A percentile compares a stretch with the other conserved stretches of the same genome.
These are phyloP conservation scores for Pueraria montana DNA, from an alignment of 306 rosid genomes.

Conservation along the genomic window DNA sequence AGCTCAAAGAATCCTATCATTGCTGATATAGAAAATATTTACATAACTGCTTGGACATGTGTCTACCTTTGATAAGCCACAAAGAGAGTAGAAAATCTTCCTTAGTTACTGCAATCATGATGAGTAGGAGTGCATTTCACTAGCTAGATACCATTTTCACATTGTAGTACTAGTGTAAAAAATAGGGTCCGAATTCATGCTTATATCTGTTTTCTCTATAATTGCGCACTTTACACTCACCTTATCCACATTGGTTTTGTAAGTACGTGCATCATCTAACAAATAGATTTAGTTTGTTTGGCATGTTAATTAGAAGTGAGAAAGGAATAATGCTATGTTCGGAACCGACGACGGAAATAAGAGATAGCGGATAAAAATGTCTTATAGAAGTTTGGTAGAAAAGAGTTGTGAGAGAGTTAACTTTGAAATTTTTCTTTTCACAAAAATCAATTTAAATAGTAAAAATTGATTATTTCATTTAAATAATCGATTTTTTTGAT, in stretches of 20 bases:
- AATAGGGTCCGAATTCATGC: background rate
- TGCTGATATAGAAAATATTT: background rate
- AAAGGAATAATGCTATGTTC: too few species aligned
- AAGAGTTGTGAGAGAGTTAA: too few species aligned
- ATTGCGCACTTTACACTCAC: background rate
- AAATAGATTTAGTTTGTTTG: background rate
- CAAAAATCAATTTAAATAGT: too few species aligned
- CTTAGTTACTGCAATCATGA: background rate
- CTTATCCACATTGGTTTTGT: background rate
- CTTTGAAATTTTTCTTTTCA: too few species aligned
- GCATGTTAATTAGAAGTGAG: background rate
- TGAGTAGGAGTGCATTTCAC: background rate
- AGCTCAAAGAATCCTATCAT: background rate
- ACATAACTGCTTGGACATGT: background rate
- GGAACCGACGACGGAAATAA: too few species aligned
- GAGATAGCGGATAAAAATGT: too few species aligned
- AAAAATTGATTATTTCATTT: too few species aligned
- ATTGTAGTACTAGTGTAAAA: background rate
- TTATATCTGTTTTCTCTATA: background rate
- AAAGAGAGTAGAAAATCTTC: background rate
- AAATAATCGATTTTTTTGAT: too few species aligned
- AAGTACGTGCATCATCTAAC: background rate
- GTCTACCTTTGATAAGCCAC: background rate
- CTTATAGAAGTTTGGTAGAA: too few species aligned
- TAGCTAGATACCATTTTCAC: background rate